These are phyloP conservation scores for Capsella rubella DNA, from an alignment of 441 rosid genomes.

Conservation along the genomic window DNA sequence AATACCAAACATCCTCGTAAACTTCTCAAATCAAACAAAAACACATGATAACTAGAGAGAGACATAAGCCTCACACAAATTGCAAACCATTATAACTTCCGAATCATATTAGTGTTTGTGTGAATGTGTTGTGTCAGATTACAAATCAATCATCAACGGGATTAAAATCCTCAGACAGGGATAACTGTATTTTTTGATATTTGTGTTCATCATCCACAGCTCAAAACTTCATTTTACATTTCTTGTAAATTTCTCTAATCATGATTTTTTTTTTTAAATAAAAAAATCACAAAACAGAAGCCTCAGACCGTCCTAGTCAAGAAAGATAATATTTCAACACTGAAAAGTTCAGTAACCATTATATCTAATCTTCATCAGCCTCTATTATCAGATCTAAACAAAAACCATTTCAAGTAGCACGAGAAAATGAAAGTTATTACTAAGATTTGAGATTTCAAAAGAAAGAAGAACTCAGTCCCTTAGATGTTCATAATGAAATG, in stretches of 20 bases:
- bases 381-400: neutral
- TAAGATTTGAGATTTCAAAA: neutral
- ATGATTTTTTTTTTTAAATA: too few relatives aligned
- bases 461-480: slow-evolving; percentile 75
- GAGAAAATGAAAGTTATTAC: neutral
- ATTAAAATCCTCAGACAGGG: slow-evolving; percentile 37
- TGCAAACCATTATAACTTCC: too few relatives aligned
- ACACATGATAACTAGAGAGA: too few relatives aligned
- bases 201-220: slow-evolving; percentile 35
- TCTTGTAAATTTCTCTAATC: too few relatives aligned
- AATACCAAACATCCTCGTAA: too few relatives aligned
- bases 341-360: neutral
- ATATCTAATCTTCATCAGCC: neutral
- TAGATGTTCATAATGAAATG: slow-evolving; percentile 76
- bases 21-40: too few relatives aligned
- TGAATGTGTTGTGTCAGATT: slow-evolving; percentile 16
- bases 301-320: slow-evolving; percentile 8
- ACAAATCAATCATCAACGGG: slow-evolving; percentile 33
- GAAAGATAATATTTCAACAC: neutral
- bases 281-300: neutral
- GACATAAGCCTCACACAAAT: too few relatives aligned
- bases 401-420: neutral
- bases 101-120: too few relatives aligned
- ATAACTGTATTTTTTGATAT: slow-evolving; percentile 25
- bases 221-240: too few relatives aligned